Evolutionary conservation across 75 land plant species (phyloP).

Genomic region (Isoetes taiwanensis): DNA sequence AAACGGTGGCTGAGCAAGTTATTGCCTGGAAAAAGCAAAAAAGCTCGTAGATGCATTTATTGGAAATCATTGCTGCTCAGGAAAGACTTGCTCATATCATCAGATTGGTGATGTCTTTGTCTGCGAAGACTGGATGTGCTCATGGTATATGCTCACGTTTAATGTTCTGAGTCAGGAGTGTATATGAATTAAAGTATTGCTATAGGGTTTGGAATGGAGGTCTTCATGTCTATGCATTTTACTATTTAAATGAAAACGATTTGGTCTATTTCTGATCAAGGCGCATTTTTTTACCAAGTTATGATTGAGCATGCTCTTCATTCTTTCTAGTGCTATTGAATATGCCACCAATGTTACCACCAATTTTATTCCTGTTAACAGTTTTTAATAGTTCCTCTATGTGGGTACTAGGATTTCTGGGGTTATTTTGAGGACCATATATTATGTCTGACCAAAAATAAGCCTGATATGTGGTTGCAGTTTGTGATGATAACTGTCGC

Average conservation of each 20-base stretch:
- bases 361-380: too few species aligned
- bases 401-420: not conserved
- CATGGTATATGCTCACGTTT: not conserved
- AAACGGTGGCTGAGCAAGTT: not conserved
- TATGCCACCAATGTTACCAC: too few species aligned
- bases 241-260: not conserved
- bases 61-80: not conserved
- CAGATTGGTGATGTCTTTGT: constrained; percentile 4
- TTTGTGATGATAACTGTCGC: constrained; percentile 87
- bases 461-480: constrained; percentile 23
- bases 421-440: not conserved
- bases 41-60: not conserved
- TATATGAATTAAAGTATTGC: not conserved
- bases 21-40: not conserved
- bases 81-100: constrained; percentile 5
- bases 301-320: too few species aligned
- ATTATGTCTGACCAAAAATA: not conserved
- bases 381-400: not conserved
- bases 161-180: not conserved
- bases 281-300: too few species aligned
- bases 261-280: not conserved
- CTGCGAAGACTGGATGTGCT: constrained; percentile 3
- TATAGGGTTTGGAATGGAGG: not conserved
- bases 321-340: too few species aligned
- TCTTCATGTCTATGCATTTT: not conserved